Evolutionary conservation across 2,329 filamentous ascomycete species (phyloP), one percentile per base, ranked within the genome.

Genomic region (Neonectria magnoliae): DNA sequence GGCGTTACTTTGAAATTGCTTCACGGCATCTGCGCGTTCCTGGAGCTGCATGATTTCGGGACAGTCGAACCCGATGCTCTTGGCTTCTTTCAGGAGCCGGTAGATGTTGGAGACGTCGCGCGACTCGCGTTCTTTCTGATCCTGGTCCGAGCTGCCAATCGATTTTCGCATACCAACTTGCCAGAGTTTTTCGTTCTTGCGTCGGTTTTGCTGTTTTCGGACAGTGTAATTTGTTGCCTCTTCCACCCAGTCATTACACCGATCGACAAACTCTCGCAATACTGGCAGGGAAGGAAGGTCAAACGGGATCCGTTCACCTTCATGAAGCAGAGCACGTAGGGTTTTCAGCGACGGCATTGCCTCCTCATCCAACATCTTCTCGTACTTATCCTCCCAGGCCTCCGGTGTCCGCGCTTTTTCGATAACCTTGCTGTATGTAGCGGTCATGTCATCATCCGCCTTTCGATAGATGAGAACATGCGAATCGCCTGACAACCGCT

Each of bases 231-330:
- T 94, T 75, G 93, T 96, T 69, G 96, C 96, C 81, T 98, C 95
- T 75, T 98, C 96, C 68, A 98, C 93, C 92, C 97, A 98, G 77
- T 97, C 94, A 79, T 97, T 97, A 83, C 96, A 98, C 75, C 93
- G 91, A 73, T 97, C 94, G 78, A 99, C 96, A 81, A 97, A 99
- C 70, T 91, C 88, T 80, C 90, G 92, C 72, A 99, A 86, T 72
- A 93, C 88, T 73, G 91, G 87, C 68, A 99, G 86, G 67, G 93
- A 94, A 69, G 90, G 89, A 67, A 99, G 87, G 62, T 93, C 91
- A 84, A 93, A 97, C 63, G 95, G 94, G 75, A 99, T 98, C 79
- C 93, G 94, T 82, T 99, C 96, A 79, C 96, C 96, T 84, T 99
- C 96, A 76, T 91, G 91, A 64, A 98, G 85, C 60, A 99, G 85